phyloP scores from a whole-genome alignment of 1,284 basidiomycete genomes.

The Leccinum olivaceoglutinosum region DNA sequence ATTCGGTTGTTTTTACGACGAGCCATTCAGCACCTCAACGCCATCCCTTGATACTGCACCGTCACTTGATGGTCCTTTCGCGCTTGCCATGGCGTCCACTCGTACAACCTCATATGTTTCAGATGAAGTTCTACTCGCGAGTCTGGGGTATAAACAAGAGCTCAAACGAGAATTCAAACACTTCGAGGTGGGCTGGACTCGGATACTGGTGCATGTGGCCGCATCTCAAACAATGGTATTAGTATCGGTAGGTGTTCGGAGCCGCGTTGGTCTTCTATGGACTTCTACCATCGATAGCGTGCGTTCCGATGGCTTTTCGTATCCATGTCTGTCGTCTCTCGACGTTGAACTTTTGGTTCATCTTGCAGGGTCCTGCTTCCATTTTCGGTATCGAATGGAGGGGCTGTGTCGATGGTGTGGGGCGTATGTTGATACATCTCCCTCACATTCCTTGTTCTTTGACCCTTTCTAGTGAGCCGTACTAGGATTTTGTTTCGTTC shows the following conservation, averaged over 20 bases:
- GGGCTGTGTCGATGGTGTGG: slow-evolving; percentile 1
- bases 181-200: slow-evolving; percentile 15
- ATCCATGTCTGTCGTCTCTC: neutral
- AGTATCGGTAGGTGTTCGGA: slow-evolving; percentile 28
- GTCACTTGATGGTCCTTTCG: neutral
- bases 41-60: neutral
- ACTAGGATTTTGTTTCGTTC: neutral
- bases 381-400: neutral
- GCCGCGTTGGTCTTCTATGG: slow-evolving; percentile 33
- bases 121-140: slow-evolving; percentile 32
- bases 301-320: slow-evolving; percentile 3
- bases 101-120: neutral
- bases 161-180: slow-evolving; percentile 31
- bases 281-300: slow-evolving; percentile 39
- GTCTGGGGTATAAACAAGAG: slow-evolving; percentile 41
- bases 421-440: neutral
- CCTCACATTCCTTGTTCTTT: neutral
- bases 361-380: neutral
- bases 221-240: neutral
- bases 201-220: too few relatives aligned
- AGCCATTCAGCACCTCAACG: neutral
- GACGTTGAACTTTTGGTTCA: too few relatives aligned
- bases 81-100: neutral
- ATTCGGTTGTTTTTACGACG: neutral
- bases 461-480: neutral